phyloP scores from a whole-genome alignment of 306 rosid genomes.

The Castanea mollissima region DNA sequence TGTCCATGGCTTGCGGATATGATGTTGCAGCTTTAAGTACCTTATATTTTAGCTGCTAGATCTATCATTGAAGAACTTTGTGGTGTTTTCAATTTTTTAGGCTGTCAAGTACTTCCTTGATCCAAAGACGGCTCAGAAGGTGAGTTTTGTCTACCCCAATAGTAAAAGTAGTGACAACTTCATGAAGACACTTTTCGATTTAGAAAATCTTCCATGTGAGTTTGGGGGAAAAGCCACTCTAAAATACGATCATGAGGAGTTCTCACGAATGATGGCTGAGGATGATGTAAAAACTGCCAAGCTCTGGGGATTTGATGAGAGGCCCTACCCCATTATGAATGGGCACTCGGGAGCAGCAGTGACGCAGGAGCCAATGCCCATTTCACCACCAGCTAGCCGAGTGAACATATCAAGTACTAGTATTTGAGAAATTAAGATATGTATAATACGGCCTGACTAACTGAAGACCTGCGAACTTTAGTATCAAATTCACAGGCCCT shows the following conservation, averaged over 20 bases:
- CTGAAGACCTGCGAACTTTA: neutral
- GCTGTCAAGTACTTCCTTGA: constrained; percentile 77
- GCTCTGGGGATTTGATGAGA: constrained; percentile 70
- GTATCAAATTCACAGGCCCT: neutral
- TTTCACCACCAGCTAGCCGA: constrained; percentile 24
- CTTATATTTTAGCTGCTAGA: neutral
- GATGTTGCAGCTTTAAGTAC: neutral
- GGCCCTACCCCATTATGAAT: constrained; percentile 32
- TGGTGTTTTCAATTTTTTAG: constrained; percentile 32
- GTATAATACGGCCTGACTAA: neutral
- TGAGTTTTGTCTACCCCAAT: constrained; percentile 77
- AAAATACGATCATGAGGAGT: constrained; percentile 78
- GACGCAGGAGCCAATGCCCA: constrained; percentile 37
- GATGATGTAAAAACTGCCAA: constrained; percentile 83
- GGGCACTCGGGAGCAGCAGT: constrained; percentile 48
- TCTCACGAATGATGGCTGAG: constrained; percentile 63
- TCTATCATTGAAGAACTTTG: constrained; percentile 8
- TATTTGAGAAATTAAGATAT: neutral
- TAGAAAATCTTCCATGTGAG: constrained; percentile 76
- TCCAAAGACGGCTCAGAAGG: constrained; percentile 74
- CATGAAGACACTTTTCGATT: constrained; percentile 77
- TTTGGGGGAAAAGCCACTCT: constrained; percentile 83
- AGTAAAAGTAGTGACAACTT: constrained; percentile 67
- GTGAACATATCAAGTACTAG: neutral
- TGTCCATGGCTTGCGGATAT: neutral